These are phyloP conservation scores for Nicotiana sylvestris DNA, from an alignment of 257 asterid species.

Conservation along the genomic window DNA sequence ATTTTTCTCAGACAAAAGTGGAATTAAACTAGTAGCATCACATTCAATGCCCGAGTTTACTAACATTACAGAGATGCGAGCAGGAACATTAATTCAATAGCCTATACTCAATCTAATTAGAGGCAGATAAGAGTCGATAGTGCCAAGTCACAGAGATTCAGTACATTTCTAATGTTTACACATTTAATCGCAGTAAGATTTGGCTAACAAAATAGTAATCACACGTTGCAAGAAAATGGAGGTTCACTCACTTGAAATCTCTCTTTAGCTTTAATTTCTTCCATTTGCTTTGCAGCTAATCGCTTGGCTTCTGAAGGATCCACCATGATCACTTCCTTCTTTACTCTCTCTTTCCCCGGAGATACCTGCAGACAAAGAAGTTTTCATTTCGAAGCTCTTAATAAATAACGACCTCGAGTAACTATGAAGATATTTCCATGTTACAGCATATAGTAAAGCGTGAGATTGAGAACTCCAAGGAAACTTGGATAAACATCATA, in stretches of 20 bases:
- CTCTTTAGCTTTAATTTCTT: slow-evolving; percentile 64
- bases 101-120: not conserved
- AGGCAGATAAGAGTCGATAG: not conserved
- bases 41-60: not conserved
- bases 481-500: no score
- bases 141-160: not conserved
- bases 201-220: not conserved
- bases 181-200: not conserved
- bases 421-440: not conserved
- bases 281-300: slow-evolving; percentile 92
- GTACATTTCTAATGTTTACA: not conserved
- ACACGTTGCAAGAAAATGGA: not conserved
- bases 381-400: not conserved
- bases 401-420: not conserved
- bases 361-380: slow-evolving; percentile 40
- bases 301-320: slow-evolving; percentile 97
- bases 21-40: not conserved
- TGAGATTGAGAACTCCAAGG: no score
- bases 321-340: slow-evolving; percentile 74
- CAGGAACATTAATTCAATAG: not conserved
- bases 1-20: not conserved
- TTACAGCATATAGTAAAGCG: no score
- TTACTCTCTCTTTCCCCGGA: slow-evolving; percentile 29
- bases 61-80: not conserved
- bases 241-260: slow-evolving; percentile 48